phyloP scores from a whole-genome alignment of 176 grass and related monocot species.

The Raddia guianensis region DNA sequence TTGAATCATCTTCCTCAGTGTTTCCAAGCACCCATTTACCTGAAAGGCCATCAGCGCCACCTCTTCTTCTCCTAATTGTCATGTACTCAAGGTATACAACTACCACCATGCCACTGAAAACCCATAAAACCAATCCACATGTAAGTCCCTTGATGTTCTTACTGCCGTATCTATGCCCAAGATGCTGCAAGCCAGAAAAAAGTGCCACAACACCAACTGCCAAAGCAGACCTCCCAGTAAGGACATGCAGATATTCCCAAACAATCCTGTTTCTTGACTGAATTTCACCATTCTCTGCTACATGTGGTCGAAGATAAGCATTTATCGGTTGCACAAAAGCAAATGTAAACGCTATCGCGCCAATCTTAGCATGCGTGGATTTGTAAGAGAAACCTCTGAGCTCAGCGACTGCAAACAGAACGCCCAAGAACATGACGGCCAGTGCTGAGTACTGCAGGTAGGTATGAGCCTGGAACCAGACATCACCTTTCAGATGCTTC shows the following conservation, averaged over 20 bases:
- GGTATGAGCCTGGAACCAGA: slow-evolving; percentile 78
- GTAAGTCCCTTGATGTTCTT: slow-evolving; percentile 79
- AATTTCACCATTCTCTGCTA: slow-evolving; percentile 45
- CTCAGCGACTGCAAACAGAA: slow-evolving; percentile 82
- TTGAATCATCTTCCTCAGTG: slow-evolving; percentile 73
- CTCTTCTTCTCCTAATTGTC: slow-evolving; percentile 56
- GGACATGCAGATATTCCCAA: slow-evolving; percentile 76
- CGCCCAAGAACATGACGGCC: slow-evolving; percentile 70
- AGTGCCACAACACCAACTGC: slow-evolving; percentile 62
- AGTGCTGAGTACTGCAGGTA: slow-evolving; percentile 79
- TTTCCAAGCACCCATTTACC: slow-evolving; percentile 64
- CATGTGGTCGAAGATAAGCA: slow-evolving; percentile 63
- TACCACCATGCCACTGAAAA: slow-evolving; percentile 42
- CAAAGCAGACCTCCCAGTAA: slow-evolving; percentile 57
- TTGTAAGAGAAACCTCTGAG: slow-evolving; percentile 68
- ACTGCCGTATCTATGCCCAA: slow-evolving; percentile 70
- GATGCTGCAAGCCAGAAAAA: slow-evolving; percentile 77
- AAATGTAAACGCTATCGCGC: slow-evolving; percentile 47
- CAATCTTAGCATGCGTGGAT: slow-evolving; percentile 80
- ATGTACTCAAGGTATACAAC: slow-evolving; percentile 73
- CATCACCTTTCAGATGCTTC: slow-evolving; percentile 72
- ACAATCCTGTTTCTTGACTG: slow-evolving; percentile 46
- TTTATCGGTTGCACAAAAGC: slow-evolving; percentile 69
- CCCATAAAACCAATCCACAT: slow-evolving; percentile 76
- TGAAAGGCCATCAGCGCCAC: slow-evolving; percentile 30